These are phyloP conservation scores for Arabidopsis suecica DNA, from an alignment of 345 rosid genomes.

Conservation along the genomic window DNA sequence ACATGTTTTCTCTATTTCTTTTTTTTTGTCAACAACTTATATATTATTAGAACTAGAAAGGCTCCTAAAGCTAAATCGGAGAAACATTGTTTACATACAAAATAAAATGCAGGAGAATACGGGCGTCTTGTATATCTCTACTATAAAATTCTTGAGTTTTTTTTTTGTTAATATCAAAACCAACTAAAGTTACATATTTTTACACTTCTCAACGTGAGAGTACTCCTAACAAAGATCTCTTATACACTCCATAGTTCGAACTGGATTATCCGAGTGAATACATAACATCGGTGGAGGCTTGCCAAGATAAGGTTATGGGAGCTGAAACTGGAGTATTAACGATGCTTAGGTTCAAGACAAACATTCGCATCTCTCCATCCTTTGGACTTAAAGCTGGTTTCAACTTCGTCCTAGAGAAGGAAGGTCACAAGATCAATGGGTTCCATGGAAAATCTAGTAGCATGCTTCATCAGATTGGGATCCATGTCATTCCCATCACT, in stretches of 20 bases:
- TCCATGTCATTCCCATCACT: not conserved
- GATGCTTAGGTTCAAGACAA: not conserved
- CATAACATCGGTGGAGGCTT: not conserved
- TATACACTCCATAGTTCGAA: not conserved
- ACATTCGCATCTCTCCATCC: not conserved
- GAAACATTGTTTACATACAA: too few relatives aligned
- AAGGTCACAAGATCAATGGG: not conserved
- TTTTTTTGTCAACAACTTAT: too few relatives aligned
- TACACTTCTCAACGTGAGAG: not conserved
- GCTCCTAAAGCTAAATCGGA: too few relatives aligned
- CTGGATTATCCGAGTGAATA: not conserved
- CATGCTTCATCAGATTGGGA: not conserved
- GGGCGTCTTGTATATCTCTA: too few relatives aligned
- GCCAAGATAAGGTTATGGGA: not conserved
- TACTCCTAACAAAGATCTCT: not conserved
- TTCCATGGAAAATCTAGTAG: not conserved
- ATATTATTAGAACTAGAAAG: too few relatives aligned
- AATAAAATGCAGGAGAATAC: too few relatives aligned
- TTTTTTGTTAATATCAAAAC: too few relatives aligned
- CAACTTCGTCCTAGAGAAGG: not conserved
- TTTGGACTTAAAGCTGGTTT: not conserved
- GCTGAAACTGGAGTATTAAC: constrained; percentile 4
- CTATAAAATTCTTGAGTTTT: not conserved
- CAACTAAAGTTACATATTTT: too few relatives aligned
- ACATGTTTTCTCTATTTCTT: too few relatives aligned